Evolutionary conservation across 106 monocot species (phyloP).

Genomic region (Cymbidium sinense): DNA sequence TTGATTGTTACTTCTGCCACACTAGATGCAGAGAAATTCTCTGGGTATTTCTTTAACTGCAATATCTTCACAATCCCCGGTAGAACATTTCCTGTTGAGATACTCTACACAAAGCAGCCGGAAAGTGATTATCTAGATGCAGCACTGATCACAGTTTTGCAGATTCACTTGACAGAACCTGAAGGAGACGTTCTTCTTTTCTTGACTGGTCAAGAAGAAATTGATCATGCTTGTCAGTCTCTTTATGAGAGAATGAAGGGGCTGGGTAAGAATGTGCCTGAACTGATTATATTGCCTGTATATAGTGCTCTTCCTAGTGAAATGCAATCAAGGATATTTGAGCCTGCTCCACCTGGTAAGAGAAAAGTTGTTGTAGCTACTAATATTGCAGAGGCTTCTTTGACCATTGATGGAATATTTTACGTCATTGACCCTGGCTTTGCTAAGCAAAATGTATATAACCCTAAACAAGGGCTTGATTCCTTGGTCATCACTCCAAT

Average conservation of each 20-base stretch:
- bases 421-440: constrained; percentile 98
- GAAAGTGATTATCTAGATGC: constrained; percentile 95
- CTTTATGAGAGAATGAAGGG: constrained; percentile 97
- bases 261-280: constrained; percentile 82
- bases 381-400: constrained; percentile 92
- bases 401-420: constrained; percentile 89
- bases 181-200: constrained; percentile 93
- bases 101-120: constrained; percentile 86
- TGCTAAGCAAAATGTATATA: constrained; percentile 93
- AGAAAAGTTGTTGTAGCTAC: constrained; percentile 96
- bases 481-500: constrained; percentile 91
- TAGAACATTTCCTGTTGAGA: constrained; percentile 92
- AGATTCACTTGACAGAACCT: constrained; percentile 92
- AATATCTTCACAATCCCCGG: constrained; percentile 93
- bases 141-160: constrained; percentile 82
- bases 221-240: constrained; percentile 91
- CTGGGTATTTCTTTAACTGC: constrained; percentile 93
- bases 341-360: constrained; percentile 83
- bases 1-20: constrained; percentile 95
- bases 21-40: constrained; percentile 92
- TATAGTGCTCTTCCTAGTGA: constrained; percentile 96
- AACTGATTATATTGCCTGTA: constrained; percentile 94
- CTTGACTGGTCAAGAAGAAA: constrained; percentile 95
- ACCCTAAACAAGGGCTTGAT: constrained; percentile 90
- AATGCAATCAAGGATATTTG: constrained; percentile 96